Evolutionary conservation across 1,284 basidiomycete genomes (phyloP).

Genomic region (Sporisorium exsertum): DNA sequence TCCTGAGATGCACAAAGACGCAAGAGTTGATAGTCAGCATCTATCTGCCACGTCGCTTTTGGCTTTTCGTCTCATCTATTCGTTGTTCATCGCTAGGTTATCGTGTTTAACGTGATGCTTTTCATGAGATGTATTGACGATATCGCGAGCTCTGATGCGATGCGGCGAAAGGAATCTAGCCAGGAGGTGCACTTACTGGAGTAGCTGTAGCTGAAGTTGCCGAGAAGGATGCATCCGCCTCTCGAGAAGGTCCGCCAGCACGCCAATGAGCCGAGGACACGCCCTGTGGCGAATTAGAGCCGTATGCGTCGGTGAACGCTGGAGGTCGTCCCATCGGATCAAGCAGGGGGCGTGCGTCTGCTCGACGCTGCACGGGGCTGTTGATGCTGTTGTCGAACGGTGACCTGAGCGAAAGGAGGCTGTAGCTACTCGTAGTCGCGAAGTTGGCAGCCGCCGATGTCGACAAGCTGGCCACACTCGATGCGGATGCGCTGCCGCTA

Average conservation of each 20-base stretch:
- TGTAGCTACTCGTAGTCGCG: conserved; percentile 10
- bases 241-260: not conserved
- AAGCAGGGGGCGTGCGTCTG: conserved; percentile 4
- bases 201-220: not conserved
- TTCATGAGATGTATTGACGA: no score
- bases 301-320: conserved; percentile 2
- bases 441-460: not conserved
- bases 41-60: no score
- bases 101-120: no score
- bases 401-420: conserved; percentile 18
- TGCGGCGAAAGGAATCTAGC: no score
- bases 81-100: no score
- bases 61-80: no score
- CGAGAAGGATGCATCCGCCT: not conserved
- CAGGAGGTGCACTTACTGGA: no score
- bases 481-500: not conserved
- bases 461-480: conserved; percentile 4
- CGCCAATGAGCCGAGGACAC: conserved; percentile 12
- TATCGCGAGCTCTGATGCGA: no score
- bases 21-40: not conserved
- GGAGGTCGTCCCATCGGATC: conserved; percentile 6
- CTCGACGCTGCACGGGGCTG: conserved; percentile 9
- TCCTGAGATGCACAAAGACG: not conserved
- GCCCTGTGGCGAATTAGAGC: conserved; percentile 11
- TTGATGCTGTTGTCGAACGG: conserved; percentile 20